These are phyloP conservation scores for Colletotrichum echinochloae DNA, from an alignment of 2,329 filamentous ascomycete species.

Conservation along the genomic window DNA sequence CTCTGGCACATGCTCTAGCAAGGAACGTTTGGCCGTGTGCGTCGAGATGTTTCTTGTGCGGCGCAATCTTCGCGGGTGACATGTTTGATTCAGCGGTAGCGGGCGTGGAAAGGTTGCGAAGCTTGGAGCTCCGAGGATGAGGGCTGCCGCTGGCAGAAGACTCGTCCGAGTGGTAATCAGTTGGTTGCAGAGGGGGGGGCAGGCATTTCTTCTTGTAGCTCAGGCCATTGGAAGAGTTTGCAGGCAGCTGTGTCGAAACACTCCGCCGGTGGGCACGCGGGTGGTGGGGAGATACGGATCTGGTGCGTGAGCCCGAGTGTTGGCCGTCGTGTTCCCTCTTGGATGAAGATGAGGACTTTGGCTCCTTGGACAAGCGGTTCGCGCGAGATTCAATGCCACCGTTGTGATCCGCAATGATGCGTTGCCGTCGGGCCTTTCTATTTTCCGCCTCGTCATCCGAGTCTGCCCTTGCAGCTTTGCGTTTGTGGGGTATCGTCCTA, in stretches of 20 bases:
- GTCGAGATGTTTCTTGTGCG: conserved; percentile 89
- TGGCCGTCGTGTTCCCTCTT: conserved; percentile 51
- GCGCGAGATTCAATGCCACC: conserved; percentile 29
- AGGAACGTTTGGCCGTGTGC: conserved; percentile 91
- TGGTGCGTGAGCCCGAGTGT: conserved; percentile 42
- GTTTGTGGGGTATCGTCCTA: conserved; percentile 61
- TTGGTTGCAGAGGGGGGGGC: conserved; percentile 70
- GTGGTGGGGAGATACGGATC: conserved; percentile 72
- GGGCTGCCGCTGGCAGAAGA: conserved; percentile 72
- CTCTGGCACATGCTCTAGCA: conserved; percentile 89
- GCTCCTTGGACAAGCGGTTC: conserved; percentile 43
- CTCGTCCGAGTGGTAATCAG: conserved; percentile 76
- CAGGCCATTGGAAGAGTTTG: conserved; percentile 66
- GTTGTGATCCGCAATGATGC: conserved; percentile 59
- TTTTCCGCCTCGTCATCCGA: conserved; percentile 69
- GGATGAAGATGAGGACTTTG: conserved; percentile 48
- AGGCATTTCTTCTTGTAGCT: conserved; percentile 71
- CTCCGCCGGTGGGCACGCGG: conserved; percentile 71
- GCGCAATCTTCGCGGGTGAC: conserved; percentile 75
- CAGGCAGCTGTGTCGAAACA: conserved; percentile 71
- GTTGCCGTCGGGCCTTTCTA: conserved; percentile 66
- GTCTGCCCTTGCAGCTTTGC: conserved; percentile 65
- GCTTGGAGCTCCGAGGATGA: conserved; percentile 68
- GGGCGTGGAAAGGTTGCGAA: conserved; percentile 67
- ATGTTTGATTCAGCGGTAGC: conserved; percentile 69